phyloP scores from a whole-genome alignment of 179 eudicot genomes.

The Beta macrorhiza region DNA sequence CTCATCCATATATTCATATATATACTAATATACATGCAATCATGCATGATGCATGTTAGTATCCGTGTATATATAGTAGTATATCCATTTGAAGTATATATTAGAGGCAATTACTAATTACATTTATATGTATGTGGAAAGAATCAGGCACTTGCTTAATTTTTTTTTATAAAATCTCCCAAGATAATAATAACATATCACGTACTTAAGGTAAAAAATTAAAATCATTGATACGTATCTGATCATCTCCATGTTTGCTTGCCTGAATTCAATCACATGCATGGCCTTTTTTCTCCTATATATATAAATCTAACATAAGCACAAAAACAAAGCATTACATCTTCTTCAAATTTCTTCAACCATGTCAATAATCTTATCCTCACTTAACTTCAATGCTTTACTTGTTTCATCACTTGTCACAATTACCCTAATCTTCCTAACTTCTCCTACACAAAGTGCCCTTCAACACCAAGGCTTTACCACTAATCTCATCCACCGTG shows the following conservation, averaged over 20 bases:
- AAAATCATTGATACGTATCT: neutral
- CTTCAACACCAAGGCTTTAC: constrained; percentile 35
- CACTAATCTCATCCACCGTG: constrained; percentile 52
- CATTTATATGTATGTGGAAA: neutral
- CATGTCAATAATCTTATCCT: constrained; percentile 16
- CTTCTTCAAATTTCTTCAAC: constrained; percentile 1
- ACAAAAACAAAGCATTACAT: neutral
- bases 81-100: too few relatives aligned
- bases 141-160: neutral
- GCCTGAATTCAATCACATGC: neutral
- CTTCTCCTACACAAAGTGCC: constrained; percentile 11
- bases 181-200: neutral
- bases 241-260: neutral
- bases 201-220: neutral
- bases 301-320: neutral
- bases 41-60: too few relatives aligned
- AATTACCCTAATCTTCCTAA: neutral
- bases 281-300: neutral
- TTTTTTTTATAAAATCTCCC: neutral
- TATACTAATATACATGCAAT: too few relatives aligned
- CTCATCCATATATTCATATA: neutral
- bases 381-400: neutral
- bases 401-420: neutral
- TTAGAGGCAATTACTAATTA: too few relatives aligned
- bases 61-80: too few relatives aligned